Base-by-base conservation (phyloP, 768 basidiomycete genomes). In the Kwoniella botswanensis region DNA sequence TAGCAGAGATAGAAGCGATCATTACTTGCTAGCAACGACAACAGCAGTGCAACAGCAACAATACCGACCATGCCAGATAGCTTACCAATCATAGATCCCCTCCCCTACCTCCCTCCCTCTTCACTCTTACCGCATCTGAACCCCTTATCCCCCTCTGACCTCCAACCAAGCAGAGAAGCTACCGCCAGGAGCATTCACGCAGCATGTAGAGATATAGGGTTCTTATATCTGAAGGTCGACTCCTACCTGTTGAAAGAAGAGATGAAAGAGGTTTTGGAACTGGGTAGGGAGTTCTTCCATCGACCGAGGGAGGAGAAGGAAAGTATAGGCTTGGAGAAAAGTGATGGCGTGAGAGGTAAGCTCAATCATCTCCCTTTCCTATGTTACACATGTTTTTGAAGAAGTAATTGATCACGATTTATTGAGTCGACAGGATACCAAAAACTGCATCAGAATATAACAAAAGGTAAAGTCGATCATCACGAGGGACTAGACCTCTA, bases 401-500 rank as follows among this genome's bases (percentile, higher is more conserved):
- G 3, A 35, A 35, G 35, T 7, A 35, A 9, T 35, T 9, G 1
- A 35, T 9, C 35, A 35, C 6, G 7, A 35, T 35, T 35, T 9
- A 7, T 35, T 9, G 35, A 35, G 10, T 22, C 42, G 24, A 6
- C 61, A 94, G 94, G 94, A 7, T 96, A 94, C 78, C 89, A 89
- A 57, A 86, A 88, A 60, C 81, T 97, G 41, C 89, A 89, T 68
- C 91, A 95, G 85, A 94, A 95, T 72, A 88, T 95, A 12, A 96
- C 94, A 0, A 89, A 90, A 73, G 92, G 92, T 9, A 90, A 90
- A 81, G 89, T 90, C 4, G 92, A 94, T 78, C 71, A 72, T 56
- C 74, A 75, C 58, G 93, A 96, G 85, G 92, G 88, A 2, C 82
- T 94, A 50, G 94, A 95, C 76, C 88, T 93, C 63, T 94, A 93